phyloP scores from a whole-genome alignment of 805 yeast genomes.

The Lipomyces sp. region DNA sequence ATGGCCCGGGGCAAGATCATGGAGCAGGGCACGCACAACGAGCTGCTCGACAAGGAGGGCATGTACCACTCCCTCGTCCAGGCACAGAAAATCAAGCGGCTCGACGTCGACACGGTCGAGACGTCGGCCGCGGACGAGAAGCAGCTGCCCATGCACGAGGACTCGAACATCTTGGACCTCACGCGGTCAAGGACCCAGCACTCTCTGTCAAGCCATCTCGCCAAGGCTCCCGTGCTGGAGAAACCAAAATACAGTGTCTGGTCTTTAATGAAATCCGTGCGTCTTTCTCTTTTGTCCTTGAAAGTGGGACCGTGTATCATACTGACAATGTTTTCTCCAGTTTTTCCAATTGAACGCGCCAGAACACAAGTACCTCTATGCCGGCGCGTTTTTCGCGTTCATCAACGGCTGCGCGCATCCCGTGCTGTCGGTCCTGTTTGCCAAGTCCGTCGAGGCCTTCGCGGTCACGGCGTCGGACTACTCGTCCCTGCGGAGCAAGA shows the following conservation, averaged over 20 bases:
- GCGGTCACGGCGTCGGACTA: slow-evolving; percentile 35
- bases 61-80: slow-evolving; percentile 36
- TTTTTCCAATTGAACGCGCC: slow-evolving; percentile 6
- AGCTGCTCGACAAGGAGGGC: slow-evolving; percentile 32
- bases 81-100: slow-evolving; percentile 36
- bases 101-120: too few relatives aligned
- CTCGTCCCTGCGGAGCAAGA: slow-evolving; percentile 36
- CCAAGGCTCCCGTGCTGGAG: neutral
- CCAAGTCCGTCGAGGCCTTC: slow-evolving; percentile 19
- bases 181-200: slow-evolving; percentile 12
- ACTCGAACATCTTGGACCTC: slow-evolving; percentile 17
- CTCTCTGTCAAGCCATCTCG: slow-evolving; percentile 19
- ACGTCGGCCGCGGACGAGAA: slow-evolving; percentile 1
- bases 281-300: neutral
- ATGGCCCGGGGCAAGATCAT: slow-evolving; percentile 45
- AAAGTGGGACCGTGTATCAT: too few relatives aligned
- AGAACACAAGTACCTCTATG: slow-evolving; percentile 2
- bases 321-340: neutral
- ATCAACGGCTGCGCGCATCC: slow-evolving; percentile 26
- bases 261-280: slow-evolving; percentile 2
- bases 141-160: slow-evolving; percentile 11
- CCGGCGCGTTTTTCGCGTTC: slow-evolving; percentile 14
- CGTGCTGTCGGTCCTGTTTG: slow-evolving; percentile 22
- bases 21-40: slow-evolving; percentile 40
- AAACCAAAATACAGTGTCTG: neutral